Conservation (phyloP, 805 yeast species). For the Myxozyma lipomycoides region DNA sequence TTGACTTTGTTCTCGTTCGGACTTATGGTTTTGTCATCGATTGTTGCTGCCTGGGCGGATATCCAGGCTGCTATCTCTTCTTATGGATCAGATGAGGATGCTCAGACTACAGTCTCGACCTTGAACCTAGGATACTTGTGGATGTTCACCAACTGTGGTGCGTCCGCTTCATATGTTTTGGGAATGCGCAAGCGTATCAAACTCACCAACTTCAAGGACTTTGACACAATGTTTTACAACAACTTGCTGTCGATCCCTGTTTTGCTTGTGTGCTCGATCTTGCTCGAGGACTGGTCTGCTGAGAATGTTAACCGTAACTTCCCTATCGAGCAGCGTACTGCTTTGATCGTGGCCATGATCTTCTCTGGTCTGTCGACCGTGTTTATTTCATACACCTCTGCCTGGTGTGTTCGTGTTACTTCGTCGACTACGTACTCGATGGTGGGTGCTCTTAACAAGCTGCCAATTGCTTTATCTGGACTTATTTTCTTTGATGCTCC, state of each 20-base stretch:
- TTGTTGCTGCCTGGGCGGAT: slow-evolving; percentile 92
- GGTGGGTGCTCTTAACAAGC: slow-evolving; percentile 98
- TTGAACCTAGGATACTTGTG: slow-evolving; percentile 82
- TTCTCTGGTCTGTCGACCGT: slow-evolving; percentile 92
- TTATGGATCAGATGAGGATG: slow-evolving; percentile 37
- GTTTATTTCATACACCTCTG: slow-evolving; percentile 97
- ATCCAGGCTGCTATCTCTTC: slow-evolving; percentile 42
- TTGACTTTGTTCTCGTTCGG: slow-evolving; percentile 86
- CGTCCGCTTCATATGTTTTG: slow-evolving; percentile 89
- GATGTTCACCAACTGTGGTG: slow-evolving; percentile 94
- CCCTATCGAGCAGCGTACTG: slow-evolving; percentile 64
- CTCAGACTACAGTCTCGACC: slow-evolving; percentile 32
- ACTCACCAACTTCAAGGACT: slow-evolving; percentile 80
- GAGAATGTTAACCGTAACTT: slow-evolving; percentile 72
- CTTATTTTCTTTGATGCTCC: slow-evolving; percentile 92
- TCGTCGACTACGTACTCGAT: slow-evolving; percentile 97
- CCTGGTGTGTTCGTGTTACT: slow-evolving; percentile 99
- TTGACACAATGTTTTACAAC: slow-evolving; percentile 85
- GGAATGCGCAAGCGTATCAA: slow-evolving; percentile 97
- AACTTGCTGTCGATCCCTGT: slow-evolving; percentile 91
- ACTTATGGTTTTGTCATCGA: slow-evolving; percentile 92
- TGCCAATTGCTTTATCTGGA: slow-evolving; percentile 95
- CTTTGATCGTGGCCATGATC: slow-evolving; percentile 76
- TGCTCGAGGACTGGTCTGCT: slow-evolving; percentile 90
- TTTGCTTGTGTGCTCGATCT: slow-evolving; percentile 65